phyloP scores from a whole-genome alignment of 1,139 yeast genomes.

The Candida dubliniensis region DNA sequence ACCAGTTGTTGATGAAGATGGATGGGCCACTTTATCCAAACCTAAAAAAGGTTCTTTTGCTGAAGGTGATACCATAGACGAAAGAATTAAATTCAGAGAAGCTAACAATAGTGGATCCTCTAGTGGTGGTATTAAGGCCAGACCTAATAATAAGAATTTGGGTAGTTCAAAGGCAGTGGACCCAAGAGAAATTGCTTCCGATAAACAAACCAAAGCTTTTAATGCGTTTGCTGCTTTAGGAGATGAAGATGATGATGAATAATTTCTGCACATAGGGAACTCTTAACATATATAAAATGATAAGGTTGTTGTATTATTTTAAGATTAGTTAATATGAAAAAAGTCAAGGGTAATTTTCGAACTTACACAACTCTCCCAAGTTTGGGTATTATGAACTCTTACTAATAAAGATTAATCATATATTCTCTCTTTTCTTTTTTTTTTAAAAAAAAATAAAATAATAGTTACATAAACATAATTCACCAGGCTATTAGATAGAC shows the following conservation, averaged over 20 bases:
- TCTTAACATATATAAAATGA: neutral
- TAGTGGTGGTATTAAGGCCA: slow-evolving; percentile 48
- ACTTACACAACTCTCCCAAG: no score
- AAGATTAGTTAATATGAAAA: no score
- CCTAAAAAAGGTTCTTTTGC: slow-evolving; percentile 43
- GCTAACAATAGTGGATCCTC: slow-evolving; percentile 43
- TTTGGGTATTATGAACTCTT: no score
- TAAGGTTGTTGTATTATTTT: slow-evolving; percentile 4
- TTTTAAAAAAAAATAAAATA: no score
- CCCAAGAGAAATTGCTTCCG: slow-evolving; percentile 67
- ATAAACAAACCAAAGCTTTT: slow-evolving; percentile 62
- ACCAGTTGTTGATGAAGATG: slow-evolving; percentile 67
- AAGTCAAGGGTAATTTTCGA: no score
- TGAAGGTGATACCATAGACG: slow-evolving; percentile 48
- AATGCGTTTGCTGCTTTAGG: slow-evolving; percentile 82
- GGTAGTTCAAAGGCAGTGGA: slow-evolving; percentile 74
- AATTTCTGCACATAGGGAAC: slow-evolving; percentile 3
- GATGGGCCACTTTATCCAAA: slow-evolving; percentile 70
- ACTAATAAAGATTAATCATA: no score
- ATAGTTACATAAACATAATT: no score
- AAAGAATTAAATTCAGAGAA: slow-evolving; percentile 49
- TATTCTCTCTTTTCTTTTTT: no score
- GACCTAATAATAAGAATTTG: slow-evolving; percentile 72
- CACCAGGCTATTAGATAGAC: no score
- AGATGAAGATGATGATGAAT: slow-evolving; percentile 44